Evolutionary conservation across 1,284 basidiomycete genomes (phyloP).

Genomic region (Coniferiporia sulphurascens): DNA sequence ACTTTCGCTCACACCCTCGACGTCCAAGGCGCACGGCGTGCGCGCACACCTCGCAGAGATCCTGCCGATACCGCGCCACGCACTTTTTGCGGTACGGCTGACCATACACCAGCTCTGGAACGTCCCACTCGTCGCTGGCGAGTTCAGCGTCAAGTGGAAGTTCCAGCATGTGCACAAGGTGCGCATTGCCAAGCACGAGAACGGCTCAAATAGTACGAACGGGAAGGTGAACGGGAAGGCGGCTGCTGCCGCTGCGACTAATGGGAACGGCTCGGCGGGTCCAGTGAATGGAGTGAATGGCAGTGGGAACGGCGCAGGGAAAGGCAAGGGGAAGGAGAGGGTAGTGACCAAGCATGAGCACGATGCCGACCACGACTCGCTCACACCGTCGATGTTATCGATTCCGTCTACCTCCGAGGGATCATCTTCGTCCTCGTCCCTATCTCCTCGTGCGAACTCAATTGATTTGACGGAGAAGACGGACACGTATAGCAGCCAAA

Average conservation of each 20-base stretch:
- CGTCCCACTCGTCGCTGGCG: conserved; percentile 70
- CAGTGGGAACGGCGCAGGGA: conserved; percentile 10
- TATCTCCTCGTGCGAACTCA: conserved; percentile 2
- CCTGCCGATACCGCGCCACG: conserved; percentile 51
- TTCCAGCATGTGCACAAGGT: conserved; percentile 53
- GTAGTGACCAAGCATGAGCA: conserved; percentile 15
- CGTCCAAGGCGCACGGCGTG: conserved; percentile 27
- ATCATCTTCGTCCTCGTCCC: conserved; percentile 4
- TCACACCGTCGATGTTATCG: conserved; percentile 3
- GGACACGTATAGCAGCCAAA: not conserved
- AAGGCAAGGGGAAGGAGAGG: conserved; percentile 32
- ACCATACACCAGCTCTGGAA: conserved; percentile 69
- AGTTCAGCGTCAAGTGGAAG: conserved; percentile 74
- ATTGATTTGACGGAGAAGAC: not conserved
- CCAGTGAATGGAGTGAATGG: not conserved
- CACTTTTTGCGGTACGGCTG: conserved; percentile 62
- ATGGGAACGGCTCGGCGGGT: no score
- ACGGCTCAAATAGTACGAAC: conserved; percentile 10
- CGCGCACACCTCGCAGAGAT: conserved; percentile 48
- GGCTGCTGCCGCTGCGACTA: no score
- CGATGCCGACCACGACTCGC: not conserved
- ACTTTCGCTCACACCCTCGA: not conserved
- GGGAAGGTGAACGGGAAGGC: not conserved
- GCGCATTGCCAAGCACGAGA: conserved; percentile 31
- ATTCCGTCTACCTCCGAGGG: conserved; percentile 3